Evolutionary conservation across 1,139 yeast species (phyloP).

Genomic region (Debaryomyces subglobosus): DNA sequence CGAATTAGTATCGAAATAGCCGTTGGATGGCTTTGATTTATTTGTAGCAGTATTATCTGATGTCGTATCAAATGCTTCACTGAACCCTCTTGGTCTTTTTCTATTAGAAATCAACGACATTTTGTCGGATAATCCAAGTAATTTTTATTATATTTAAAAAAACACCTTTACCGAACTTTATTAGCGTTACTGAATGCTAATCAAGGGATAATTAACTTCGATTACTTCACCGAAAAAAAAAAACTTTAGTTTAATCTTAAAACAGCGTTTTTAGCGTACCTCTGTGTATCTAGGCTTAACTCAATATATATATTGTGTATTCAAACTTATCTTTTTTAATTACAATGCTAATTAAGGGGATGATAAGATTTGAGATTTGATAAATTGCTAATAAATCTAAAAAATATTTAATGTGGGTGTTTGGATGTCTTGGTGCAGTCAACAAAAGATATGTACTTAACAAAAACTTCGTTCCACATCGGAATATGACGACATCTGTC

Average conservation of each 20-base stretch:
- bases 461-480: background rate
- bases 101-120: conserved; percentile 44
- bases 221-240: conserved; percentile 1
- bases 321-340: background rate
- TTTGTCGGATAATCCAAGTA: background rate
- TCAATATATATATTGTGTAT: background rate
- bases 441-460: background rate
- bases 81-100: conserved; percentile 52
- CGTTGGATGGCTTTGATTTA: conserved; percentile 6
- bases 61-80: conserved; percentile 39
- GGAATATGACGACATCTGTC: background rate
- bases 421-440: background rate
- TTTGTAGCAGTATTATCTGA: conserved; percentile 9
- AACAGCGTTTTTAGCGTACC: background rate
- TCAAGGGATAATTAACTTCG: background rate
- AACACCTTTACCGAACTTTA: background rate
- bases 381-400: conserved; percentile 7
- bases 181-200: background rate
- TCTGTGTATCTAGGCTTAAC: background rate
- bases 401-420: conserved; percentile 1
- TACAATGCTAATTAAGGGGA: conserved; percentile 4
- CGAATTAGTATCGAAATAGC: conserved; percentile 10
- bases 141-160: background rate
- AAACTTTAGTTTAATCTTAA: background rate
- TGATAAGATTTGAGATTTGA: conserved; percentile 8